Conservation (phyloP, 441 rosid species). For the Bruguiera hainesii region DNA sequence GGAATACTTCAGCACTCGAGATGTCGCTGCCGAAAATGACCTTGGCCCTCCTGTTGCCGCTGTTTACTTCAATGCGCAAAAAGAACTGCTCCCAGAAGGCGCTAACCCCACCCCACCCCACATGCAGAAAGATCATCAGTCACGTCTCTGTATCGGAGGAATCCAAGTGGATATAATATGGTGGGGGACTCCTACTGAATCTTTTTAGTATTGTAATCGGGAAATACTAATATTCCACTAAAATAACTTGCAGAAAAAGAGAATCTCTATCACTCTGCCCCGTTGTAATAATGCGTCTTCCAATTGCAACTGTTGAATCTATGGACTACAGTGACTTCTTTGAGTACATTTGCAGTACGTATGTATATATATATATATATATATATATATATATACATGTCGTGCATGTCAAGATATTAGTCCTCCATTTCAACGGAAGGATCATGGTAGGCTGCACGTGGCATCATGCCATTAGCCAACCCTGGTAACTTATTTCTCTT, state of each 20-base stretch:
- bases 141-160: neutral
- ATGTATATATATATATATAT: neutral
- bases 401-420: neutral
- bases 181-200: too few species aligned
- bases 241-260: too few species aligned
- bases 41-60: slow-evolving; percentile 78
- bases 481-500: neutral
- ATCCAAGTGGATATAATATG: slow-evolving; percentile 16
- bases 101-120: slow-evolving; percentile 11
- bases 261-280: too few species aligned
- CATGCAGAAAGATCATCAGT: neutral
- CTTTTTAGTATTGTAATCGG: too few species aligned
- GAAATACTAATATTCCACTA: too few species aligned
- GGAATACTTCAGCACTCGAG: slow-evolving; percentile 55
- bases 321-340: too few species aligned
- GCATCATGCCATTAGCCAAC: neutral
- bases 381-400: neutral
- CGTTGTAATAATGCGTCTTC: too few species aligned
- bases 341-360: neutral
- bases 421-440: neutral
- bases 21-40: slow-evolving; percentile 54
- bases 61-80: slow-evolving; percentile 72
- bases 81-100: slow-evolving; percentile 75
- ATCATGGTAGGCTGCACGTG: neutral
- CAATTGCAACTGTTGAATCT: too few species aligned